phyloP scores from a whole-genome alignment of 805 yeast genomes.

The Pichia californica region DNA sequence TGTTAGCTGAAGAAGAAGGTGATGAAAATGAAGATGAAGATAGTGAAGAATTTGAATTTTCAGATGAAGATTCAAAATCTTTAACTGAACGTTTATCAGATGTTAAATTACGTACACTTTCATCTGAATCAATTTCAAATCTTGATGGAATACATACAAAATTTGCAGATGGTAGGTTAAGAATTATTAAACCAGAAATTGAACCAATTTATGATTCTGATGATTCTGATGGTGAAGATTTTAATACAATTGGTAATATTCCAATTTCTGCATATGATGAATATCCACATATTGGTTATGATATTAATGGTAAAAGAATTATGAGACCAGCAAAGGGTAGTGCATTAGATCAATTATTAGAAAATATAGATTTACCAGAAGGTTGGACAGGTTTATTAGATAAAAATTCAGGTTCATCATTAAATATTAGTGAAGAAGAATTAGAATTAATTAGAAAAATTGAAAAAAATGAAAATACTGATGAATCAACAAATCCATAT shows the following conservation, averaged over 20 bases:
- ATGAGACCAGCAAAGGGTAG: conserved; percentile 98
- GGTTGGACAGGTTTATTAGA: conserved; percentile 98
- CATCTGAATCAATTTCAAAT: conserved; percentile 32
- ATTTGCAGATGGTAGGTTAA: conserved; percentile 73
- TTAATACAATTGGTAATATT: conserved; percentile 87
- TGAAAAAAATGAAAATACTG: conserved; percentile 79
- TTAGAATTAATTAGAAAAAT: conserved; percentile 80
- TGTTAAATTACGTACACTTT: conserved; percentile 44
- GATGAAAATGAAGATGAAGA: conserved; percentile 33
- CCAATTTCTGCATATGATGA: conserved; percentile 93
- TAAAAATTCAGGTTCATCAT: conserved; percentile 75
- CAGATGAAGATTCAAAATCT: conserved; percentile 35
- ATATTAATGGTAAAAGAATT: conserved; percentile 93
- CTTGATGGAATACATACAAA: conserved; percentile 35
- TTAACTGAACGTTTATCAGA: conserved; percentile 51
- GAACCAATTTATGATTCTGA: conserved; percentile 94
- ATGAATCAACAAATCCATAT: conserved; percentile 75
- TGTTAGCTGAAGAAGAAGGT: conserved; percentile 18
- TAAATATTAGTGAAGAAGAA: conserved; percentile 83
- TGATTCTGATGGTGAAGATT: conserved; percentile 76
- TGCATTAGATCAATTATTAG: conserved; percentile 85
- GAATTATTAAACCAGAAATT: conserved; percentile 80
- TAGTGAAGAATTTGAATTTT: conserved; percentile 30
- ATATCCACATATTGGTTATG: conserved; percentile 95
- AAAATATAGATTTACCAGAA: conserved; percentile 88